Evolutionary conservation across 1,284 basidiomycete species (phyloP), one percentile per base, ranked within the genome.

Genomic region (Testicularia cyperi): DNA sequence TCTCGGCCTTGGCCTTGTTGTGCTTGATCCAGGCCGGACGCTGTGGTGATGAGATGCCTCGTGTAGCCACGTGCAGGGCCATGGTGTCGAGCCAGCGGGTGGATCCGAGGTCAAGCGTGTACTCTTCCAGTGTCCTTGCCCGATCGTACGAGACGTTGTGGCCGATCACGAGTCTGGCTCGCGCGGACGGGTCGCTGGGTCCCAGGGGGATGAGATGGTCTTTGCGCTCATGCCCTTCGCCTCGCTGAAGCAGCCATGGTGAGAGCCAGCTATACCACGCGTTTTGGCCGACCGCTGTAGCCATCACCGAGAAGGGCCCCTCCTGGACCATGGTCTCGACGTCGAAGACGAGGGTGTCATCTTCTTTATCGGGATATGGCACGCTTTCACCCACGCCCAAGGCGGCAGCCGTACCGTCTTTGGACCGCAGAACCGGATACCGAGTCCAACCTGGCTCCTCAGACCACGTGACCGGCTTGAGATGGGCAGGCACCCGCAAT

Each of bases 231-330:
- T 61, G 35, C 5, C 48, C 32, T 4, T 58, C 39, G 2, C 85
- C 81, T 57, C 87, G 82, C 10, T 84, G 84, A 5, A 96, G 82
- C 5, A 99, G 79, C 85, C 91, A 94, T 0, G 94, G 94, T 1
- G 88, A 92, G 47, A 96, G 83, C 94, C 95, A 99, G 5, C 85
- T 85, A 74, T 98, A 98, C 92, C 94, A 98, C 1, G 86, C 86
- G 26, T 85, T 84, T 14, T 82, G 80, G 5, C 90, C 86, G 1
- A 84, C 88, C 2, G 92, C 92, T 45, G 87, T 88, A 0, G 95
- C 92, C 82, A 98, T 88, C 71, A 97, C 82, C 2, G 94, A 83
- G 68, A 86, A 92, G 0, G 84, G 85, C 33, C 88, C 86, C 51
- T 89, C 82, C 27, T 83, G 83, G 14, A 91, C 90, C 80, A 98